Percentiles rank a stretch among this genome's conserved stretches.
These are phyloP conservation scores for Gliomastix tumulicola DNA, from an alignment of 2,329 filamentous ascomycete genomes.

Conservation along the genomic window DNA sequence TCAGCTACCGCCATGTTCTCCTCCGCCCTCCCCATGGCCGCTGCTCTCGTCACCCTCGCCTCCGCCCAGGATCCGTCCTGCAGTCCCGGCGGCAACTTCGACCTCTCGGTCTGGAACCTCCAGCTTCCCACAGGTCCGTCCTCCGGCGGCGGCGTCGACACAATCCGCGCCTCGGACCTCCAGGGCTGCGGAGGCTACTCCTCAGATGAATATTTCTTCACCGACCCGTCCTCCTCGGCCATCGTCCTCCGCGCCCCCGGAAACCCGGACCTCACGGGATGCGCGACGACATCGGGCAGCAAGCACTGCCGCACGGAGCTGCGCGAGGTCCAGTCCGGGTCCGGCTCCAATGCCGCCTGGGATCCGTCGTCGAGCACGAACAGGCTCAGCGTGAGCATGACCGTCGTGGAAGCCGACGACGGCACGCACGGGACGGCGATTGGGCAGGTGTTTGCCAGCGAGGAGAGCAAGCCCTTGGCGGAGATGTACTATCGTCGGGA, in stretches of 20 bases:
- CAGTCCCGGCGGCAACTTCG: conserved; percentile 17
- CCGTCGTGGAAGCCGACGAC: conserved; percentile 7
- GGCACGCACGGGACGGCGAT: conserved; percentile 23
- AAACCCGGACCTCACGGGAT: conserved; percentile 17
- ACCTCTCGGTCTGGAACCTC: conserved; percentile 23
- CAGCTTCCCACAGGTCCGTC: conserved; percentile 26
- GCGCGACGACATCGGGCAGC: conserved; percentile 30
- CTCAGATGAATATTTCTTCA: conserved; percentile 26
- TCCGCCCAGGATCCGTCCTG: background rate
- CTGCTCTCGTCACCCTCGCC: background rate
- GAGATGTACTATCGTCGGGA: conserved; percentile 28
- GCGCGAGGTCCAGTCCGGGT: conserved; percentile 22
- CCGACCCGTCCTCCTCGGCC: conserved; percentile 18
- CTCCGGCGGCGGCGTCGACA: conserved; percentile 5
- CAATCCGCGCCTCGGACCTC: conserved; percentile 19
- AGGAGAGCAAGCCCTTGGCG: conserved; percentile 28
- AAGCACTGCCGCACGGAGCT: conserved; percentile 34
- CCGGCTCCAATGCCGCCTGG: conserved; percentile 20
- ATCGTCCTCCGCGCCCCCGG: conserved; percentile 31
- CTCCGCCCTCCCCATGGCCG: no score
- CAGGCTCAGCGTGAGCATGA: conserved; percentile 21
- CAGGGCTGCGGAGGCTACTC: conserved; percentile 26
- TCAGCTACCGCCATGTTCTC: no score
- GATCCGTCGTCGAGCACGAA: conserved; percentile 1
- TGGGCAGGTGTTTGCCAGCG: conserved; percentile 25